Evolutionary conservation across 768 basidiomycete species (phyloP).

Genomic region (Lactarius hatsudake): DNA sequence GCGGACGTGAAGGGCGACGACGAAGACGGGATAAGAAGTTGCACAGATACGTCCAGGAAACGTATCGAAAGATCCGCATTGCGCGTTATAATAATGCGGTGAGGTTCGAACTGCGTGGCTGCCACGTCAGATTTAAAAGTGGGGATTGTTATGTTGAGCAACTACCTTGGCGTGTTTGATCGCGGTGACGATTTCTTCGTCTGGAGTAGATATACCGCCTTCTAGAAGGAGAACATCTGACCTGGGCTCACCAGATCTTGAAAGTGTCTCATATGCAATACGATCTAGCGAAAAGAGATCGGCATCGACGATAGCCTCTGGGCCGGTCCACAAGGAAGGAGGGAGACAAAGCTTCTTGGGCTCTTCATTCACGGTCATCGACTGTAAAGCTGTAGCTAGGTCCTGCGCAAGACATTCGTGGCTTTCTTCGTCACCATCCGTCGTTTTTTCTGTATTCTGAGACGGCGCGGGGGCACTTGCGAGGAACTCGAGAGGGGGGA

Average conservation of each 20-base stretch:
- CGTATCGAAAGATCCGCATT: constrained; percentile 63
- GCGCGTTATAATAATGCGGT: constrained; percentile 60
- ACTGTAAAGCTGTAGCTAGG: constrained; percentile 42
- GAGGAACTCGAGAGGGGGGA: constrained; percentile 56
- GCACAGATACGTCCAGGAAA: constrained; percentile 74
- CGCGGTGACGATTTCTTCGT: constrained; percentile 49
- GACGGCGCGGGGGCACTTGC: constrained; percentile 3
- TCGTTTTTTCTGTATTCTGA: neutral
- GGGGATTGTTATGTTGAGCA: constrained; percentile 7
- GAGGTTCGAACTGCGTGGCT: constrained; percentile 51
- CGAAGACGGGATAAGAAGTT: constrained; percentile 50
- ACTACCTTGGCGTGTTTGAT: constrained; percentile 56
- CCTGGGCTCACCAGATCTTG: constrained; percentile 22
- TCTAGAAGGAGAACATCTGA: constrained; percentile 34
- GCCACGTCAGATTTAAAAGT: neutral
- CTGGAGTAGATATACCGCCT: constrained; percentile 54
- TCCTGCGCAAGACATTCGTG: constrained; percentile 36
- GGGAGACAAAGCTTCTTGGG: constrained; percentile 40
- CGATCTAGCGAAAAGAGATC: constrained; percentile 47
- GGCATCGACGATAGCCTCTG: constrained; percentile 42
- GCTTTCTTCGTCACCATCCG: constrained; percentile 4
- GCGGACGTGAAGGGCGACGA: constrained; percentile 53
- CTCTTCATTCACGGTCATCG: constrained; percentile 39
- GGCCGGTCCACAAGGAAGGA: constrained; percentile 38
- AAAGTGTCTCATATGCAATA: constrained; percentile 46